phyloP scores from a whole-genome alignment of 768 basidiomycete genomes.

The Tylopilus rubrobrunneus region DNA sequence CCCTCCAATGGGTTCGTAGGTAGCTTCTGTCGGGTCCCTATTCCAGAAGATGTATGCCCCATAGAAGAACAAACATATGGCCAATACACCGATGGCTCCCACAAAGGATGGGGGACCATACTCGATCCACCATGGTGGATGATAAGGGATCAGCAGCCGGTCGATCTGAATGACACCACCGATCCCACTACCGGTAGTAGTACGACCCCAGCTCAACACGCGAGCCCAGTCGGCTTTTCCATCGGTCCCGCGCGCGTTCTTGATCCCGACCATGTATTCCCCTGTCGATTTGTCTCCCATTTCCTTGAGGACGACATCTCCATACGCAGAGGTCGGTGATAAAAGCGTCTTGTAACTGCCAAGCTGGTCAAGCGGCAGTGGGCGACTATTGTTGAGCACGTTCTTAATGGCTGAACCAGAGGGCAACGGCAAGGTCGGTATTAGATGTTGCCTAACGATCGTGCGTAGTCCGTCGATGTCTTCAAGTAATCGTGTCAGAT shows the following conservation, averaged over 20 bases:
- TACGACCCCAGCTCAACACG: slow-evolving; percentile 71
- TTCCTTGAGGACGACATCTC: slow-evolving; percentile 76
- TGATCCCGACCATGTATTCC: slow-evolving; percentile 64
- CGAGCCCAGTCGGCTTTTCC: slow-evolving; percentile 60
- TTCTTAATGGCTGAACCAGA: slow-evolving; percentile 25
- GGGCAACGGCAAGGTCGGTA: slow-evolving; percentile 41
- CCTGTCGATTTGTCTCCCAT: slow-evolving; percentile 38
- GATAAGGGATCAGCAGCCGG: slow-evolving; percentile 76
- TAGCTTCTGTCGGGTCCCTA: slow-evolving; percentile 74
- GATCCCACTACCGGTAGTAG: slow-evolving; percentile 64
- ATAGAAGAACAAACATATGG: slow-evolving; percentile 70
- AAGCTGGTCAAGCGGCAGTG: slow-evolving; percentile 65
- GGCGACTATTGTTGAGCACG: slow-evolving; percentile 62
- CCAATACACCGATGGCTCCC: slow-evolving; percentile 50
- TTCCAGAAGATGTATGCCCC: slow-evolving; percentile 70
- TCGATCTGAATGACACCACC: slow-evolving; percentile 92
- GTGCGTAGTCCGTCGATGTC: slow-evolving; percentile 49
- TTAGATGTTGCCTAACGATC: slow-evolving; percentile 75
- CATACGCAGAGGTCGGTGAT: slow-evolving; percentile 64
- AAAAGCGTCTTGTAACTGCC: slow-evolving; percentile 75
- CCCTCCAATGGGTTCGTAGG: slow-evolving; percentile 87
- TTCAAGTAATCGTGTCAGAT: slow-evolving; percentile 69
- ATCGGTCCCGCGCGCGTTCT: slow-evolving; percentile 65
- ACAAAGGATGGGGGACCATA: slow-evolving; percentile 70
- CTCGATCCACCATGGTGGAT: slow-evolving; percentile 79